Percentiles rank a stretch among this genome's conserved stretches.
phyloP scores from a whole-genome alignment of 441 rosid species.

The Lepidium campestre region DNA sequence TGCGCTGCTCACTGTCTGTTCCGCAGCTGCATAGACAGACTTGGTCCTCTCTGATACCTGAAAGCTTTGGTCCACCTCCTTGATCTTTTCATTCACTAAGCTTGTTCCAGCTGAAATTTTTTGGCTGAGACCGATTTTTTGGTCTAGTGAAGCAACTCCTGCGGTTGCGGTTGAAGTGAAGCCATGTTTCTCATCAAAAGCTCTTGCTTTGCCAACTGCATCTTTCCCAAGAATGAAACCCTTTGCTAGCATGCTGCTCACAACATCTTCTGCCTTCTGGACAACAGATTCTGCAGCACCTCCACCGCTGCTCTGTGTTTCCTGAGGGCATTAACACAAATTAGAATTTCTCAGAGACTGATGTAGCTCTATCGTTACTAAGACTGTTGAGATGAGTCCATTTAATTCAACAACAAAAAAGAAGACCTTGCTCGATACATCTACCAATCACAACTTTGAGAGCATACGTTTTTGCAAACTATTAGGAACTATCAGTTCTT shows the following conservation, averaged over 20 bases:
- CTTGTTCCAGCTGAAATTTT: conserved; percentile 54
- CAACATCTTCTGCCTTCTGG: conserved; percentile 86
- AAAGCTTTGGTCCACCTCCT: conserved; percentile 77
- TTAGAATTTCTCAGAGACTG: not conserved
- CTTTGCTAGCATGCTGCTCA: conserved; percentile 86
- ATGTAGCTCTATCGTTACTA: not conserved
- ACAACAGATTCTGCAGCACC: conserved; percentile 57
- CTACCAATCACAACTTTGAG: not conserved
- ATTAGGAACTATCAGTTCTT: not conserved
- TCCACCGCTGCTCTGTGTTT: conserved; percentile 31
- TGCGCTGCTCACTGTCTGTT: conserved; percentile 56
- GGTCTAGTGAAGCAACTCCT: conserved; percentile 51
- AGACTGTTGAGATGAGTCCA: not conserved
- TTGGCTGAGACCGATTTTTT: conserved; percentile 55
- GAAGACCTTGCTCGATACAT: not conserved
- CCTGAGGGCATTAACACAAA: conserved; percentile 33
- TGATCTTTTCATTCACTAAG: conserved; percentile 51
- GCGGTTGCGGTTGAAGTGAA: conserved; percentile 45
- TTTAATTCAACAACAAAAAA: not conserved
- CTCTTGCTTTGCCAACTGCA: conserved; percentile 83
- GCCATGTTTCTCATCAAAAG: conserved; percentile 44
- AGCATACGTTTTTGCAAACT: not conserved
- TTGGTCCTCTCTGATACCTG: conserved; percentile 93
- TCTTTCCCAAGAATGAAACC: conserved; percentile 92
- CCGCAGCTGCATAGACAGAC: conserved; percentile 66